Evolutionary conservation across 306 rosid species (phyloP), one percentile per base, ranked within the genome.

Genomic region (Medicago truncatula): DNA sequence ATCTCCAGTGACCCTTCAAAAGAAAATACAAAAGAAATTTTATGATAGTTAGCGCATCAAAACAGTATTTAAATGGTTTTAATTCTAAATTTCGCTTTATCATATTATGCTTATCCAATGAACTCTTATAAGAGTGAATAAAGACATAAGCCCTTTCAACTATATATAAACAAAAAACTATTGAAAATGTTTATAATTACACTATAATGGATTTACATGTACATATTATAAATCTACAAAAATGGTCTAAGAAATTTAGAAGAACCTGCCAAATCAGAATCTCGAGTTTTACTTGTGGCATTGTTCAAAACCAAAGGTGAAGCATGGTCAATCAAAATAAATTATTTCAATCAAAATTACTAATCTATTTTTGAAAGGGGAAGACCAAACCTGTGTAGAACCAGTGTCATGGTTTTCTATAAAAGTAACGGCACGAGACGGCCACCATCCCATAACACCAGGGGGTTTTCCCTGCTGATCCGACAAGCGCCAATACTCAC

Each of bases 361-460:
- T 58, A 36, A 41, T 40, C 74, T 67, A 43, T 1, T 74, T 74
- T 74, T 47, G 18, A 69, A 25, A 39, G 57, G 62, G 70, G 44
- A 34, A 66, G 66, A 67, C 46, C 79, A 70, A 81, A 96, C 99
- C 99, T 96, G 99, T 75, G 99, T 96, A 43, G 99, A 96, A 71
- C 98, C 98, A 70, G 99, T 96, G 83, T 96, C 99, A 34, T 96
- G 99, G 78, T 96, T 92, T 88, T 96, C 99, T 71, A 96, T 92
- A 76, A 96, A 92, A 67, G 97, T 96, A 82, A 96, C 88, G 64
- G 99, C 99, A 52, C 99, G 99, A 76, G 99, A 96, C 44, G 98
- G 96, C 99, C 99, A 96, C 99, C 98, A 96, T 74, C 99, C 98
- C 74, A 92, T 82, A 65, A 96, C 99, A 49, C 98, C 99, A 5